phyloP scores from a whole-genome alignment of 768 basidiomycete genomes.

The Tylopilus felleus region DNA sequence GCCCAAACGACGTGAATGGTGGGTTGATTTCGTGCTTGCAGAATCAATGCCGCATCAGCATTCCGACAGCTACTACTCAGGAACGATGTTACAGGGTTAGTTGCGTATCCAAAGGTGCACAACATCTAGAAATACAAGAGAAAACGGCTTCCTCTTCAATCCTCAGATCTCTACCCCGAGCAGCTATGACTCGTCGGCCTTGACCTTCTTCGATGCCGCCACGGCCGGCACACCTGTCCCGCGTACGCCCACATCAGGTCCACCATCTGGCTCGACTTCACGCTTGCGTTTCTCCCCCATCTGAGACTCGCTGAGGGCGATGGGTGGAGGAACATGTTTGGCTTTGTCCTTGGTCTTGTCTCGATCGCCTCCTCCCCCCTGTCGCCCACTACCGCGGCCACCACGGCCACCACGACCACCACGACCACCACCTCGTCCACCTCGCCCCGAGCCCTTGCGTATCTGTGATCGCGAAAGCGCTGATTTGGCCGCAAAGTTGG shows the following conservation, averaged over 20 bases:
- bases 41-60: no score
- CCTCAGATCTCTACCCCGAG: not conserved
- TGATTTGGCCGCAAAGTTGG: constrained; percentile 60
- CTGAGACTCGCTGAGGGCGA: constrained; percentile 39
- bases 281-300: constrained; percentile 76
- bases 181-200: constrained; percentile 34
- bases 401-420: constrained; percentile 33
- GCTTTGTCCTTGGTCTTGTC: constrained; percentile 14
- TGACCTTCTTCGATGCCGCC: constrained; percentile 38
- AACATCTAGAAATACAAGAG: constrained; percentile 16
- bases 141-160: not conserved
- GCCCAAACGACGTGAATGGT: no score
- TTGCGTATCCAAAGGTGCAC: no score
- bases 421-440: constrained; percentile 47
- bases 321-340: constrained; percentile 17
- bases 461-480: constrained; percentile 39
- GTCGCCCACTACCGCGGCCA: constrained; percentile 21
- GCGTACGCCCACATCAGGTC: constrained; percentile 61
- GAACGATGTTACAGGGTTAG: no score
- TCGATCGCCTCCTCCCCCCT: constrained; percentile 26
- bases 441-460: constrained; percentile 37
- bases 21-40: no score
- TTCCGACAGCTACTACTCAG: no score
- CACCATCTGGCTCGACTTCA: constrained; percentile 75
- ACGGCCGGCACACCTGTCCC: constrained; percentile 57